Conservation (phyloP, 2,329 filamentous ascomycete species). For the Stagonosporopsis tanaceti region DNA sequence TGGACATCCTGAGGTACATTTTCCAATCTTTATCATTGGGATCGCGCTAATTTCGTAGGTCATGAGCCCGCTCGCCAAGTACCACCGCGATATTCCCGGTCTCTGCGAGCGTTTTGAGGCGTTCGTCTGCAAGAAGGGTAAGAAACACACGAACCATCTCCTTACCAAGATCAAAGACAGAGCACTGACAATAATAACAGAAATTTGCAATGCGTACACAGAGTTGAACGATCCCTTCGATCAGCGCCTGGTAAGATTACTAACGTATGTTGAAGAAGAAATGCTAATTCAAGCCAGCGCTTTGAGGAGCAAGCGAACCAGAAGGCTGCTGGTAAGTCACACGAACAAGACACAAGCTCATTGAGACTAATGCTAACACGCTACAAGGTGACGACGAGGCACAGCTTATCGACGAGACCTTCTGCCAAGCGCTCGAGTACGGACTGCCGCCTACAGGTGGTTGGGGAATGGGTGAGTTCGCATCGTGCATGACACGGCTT, state of each 20-base stretch:
- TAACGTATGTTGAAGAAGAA: background rate
- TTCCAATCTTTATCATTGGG: background rate
- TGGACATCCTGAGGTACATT: conserved; percentile 65
- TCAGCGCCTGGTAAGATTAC: conserved; percentile 65
- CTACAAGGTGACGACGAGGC: conserved; percentile 93
- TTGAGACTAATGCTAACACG: background rate
- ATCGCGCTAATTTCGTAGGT: conserved; percentile 58
- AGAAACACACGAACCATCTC: background rate
- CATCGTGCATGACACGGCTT: background rate
- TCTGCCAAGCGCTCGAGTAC: conserved; percentile 88
- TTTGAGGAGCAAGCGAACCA: conserved; percentile 87
- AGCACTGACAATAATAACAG: conserved; percentile 43
- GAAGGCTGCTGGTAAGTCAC: conserved; percentile 61
- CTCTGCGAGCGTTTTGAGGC: conserved; percentile 98
- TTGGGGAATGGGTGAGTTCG: conserved; percentile 79
- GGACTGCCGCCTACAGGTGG: conserved; percentile 90
- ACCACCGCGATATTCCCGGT: conserved; percentile 75
- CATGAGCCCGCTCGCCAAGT: conserved; percentile 97
- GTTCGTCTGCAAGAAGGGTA: conserved; percentile 87
- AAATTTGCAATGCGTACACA: conserved; percentile 96
- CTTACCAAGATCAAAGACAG: background rate
- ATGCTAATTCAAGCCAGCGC: conserved; percentile 46
- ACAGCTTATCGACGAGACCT: conserved; percentile 94
- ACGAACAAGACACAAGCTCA: background rate
- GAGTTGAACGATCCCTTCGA: conserved; percentile 98